phyloP scores from a whole-genome alignment of 176 grass and related monocot species.

The Zoysia pacifica region DNA sequence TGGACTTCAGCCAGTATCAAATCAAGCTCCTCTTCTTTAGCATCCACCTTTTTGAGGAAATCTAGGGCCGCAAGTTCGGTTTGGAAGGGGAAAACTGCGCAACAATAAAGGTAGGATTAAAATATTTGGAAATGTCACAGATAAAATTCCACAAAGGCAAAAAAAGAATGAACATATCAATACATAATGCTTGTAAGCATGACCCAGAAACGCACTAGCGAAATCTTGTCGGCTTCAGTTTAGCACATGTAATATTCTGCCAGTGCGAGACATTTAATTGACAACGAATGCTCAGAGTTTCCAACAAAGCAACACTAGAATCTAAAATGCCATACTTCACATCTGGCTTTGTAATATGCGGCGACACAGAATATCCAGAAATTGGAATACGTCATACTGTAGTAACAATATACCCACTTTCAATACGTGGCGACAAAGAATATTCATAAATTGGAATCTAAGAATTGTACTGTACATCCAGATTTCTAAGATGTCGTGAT shows the following conservation, averaged over 20 bases:
- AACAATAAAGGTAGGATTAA: conserved; percentile 2
- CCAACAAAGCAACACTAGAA: background rate
- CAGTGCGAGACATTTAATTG: background rate
- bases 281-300: conserved; percentile 16
- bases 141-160: background rate
- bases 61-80: conserved; percentile 20
- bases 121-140: conserved; percentile 13
- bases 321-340: background rate
- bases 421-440: background rate
- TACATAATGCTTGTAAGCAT: background rate
- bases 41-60: conserved; percentile 29
- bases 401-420: background rate
- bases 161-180: background rate
- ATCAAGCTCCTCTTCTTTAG: conserved; percentile 32
- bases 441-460: background rate
- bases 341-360: background rate
- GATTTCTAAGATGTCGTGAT: background rate
- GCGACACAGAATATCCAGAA: background rate
- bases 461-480: background rate
- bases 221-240: background rate
- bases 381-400: background rate
- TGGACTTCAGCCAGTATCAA: conserved; percentile 42
- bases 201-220: background rate
- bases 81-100: conserved; percentile 29
- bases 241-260: conserved; percentile 4